These are phyloP conservation scores for Pseudozyma tsukubaensis DNA, from an alignment of 1,284 basidiomycete genomes.

Conservation along the genomic window DNA sequence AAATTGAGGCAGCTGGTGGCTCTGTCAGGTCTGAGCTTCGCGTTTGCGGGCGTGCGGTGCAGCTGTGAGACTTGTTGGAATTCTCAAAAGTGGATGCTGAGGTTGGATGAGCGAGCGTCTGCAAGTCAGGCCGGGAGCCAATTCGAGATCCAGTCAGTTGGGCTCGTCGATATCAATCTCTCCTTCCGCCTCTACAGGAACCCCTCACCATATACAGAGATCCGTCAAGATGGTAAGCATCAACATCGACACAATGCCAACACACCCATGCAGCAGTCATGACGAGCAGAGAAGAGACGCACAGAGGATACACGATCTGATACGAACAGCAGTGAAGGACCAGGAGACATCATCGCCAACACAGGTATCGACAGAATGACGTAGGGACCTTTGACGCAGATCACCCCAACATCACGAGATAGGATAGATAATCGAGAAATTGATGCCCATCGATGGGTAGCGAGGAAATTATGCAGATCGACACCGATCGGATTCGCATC, in stretches of 20 bases:
- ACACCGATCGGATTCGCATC: too few species aligned
- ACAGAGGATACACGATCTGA: neutral
- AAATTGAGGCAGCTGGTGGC: too few species aligned
- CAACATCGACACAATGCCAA: constrained; percentile 13
- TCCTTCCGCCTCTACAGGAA: constrained; percentile 45
- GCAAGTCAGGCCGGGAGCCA: too few species aligned
- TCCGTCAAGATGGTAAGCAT: constrained; percentile 61
- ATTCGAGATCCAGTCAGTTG: constrained; percentile 7
- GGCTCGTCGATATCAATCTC: constrained; percentile 33
- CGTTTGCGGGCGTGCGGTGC: too few species aligned
- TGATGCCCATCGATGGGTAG: too few species aligned
- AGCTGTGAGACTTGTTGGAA: neutral
- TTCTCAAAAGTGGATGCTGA: neutral
- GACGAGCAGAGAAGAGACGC: constrained; percentile 3
- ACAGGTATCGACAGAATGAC: neutral
- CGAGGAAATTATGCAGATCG: too few species aligned
- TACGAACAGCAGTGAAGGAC: neutral
- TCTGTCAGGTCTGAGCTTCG: too few species aligned
- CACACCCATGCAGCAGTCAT: constrained; percentile 3
- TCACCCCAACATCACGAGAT: too few species aligned
- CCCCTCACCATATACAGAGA: constrained; percentile 51
- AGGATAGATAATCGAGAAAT: too few species aligned
- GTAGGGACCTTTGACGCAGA: too few species aligned
- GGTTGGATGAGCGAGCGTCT: neutral
- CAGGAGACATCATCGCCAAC: neutral